These are phyloP conservation scores for Starmerella vaccinii DNA, from an alignment of 805 yeast species.

Conservation along the genomic window DNA sequence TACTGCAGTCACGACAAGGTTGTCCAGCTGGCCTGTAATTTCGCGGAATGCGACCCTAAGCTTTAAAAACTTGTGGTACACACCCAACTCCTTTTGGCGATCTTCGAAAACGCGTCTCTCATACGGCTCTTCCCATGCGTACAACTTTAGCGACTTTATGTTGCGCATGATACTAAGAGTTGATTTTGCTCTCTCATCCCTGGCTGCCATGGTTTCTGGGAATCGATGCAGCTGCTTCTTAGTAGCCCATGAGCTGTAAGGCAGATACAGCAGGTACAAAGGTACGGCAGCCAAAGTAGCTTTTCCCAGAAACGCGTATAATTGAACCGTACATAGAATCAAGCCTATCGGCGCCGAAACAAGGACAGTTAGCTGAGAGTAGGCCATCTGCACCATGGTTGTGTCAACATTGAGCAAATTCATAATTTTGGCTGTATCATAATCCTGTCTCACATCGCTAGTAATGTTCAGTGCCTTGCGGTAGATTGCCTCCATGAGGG, in stretches of 20 bases:
- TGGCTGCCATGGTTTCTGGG: constrained; percentile 40
- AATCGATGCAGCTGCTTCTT: constrained; percentile 52
- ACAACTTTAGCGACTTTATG: constrained; percentile 81
- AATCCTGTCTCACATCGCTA: constrained; percentile 47
- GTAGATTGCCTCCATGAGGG: constrained; percentile 49
- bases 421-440: constrained; percentile 82
- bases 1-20: constrained; percentile 73
- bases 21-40: constrained; percentile 55
- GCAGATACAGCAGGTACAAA: constrained; percentile 64
- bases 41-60: constrained; percentile 40
- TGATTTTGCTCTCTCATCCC: constrained; percentile 81
- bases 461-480: constrained; percentile 59
- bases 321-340: constrained; percentile 55
- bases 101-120: constrained; percentile 49
- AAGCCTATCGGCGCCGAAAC: constrained; percentile 91
- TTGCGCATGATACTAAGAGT: constrained; percentile 77
- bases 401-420: constrained; percentile 82
- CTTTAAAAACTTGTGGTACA: constrained; percentile 50
- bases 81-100: constrained; percentile 74
- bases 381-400: constrained; percentile 69
- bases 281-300: constrained; percentile 85
- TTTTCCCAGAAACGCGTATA: constrained; percentile 62
- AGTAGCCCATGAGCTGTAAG: constrained; percentile 59
- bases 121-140: constrained; percentile 92
- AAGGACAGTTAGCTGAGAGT: constrained; percentile 60